Evolutionary conservation across 108 stramenopile genomes (phyloP).

Genomic region (Fragilaria crotonensis): DNA sequence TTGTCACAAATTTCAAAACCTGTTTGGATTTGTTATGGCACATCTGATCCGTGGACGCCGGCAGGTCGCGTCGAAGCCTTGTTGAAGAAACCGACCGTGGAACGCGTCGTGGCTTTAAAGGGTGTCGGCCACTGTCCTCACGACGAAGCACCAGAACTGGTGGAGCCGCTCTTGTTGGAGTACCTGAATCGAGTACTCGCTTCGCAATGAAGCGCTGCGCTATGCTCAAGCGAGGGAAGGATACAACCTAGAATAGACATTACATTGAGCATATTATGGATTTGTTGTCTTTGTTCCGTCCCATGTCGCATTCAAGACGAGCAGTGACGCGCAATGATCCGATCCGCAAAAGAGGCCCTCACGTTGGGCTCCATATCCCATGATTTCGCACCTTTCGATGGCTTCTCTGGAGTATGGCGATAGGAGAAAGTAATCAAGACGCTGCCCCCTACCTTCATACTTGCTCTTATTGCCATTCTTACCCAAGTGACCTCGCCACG

Average conservation of each 20-base stretch:
- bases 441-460: constrained; percentile 33
- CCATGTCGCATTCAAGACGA: constrained; percentile 1
- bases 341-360: constrained; percentile 36
- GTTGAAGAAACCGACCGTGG: constrained; percentile 39
- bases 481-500: constrained; percentile 28
- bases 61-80: constrained; percentile 63
- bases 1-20: constrained; percentile 42
- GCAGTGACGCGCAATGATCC: constrained; percentile 25
- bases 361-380: constrained; percentile 20
- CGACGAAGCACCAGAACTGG: constrained; percentile 89
- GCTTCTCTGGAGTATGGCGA: background rate
- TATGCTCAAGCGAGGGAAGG: too few species aligned
- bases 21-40: constrained; percentile 86
- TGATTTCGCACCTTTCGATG: constrained; percentile 21
- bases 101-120: constrained; percentile 63
- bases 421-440: constrained; percentile 34
- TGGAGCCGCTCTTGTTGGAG: constrained; percentile 76
- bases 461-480: background rate
- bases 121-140: constrained; percentile 95
- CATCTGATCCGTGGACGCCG: constrained; percentile 92
- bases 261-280: background rate
- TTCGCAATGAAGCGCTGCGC: too few species aligned
- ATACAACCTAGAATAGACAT: background rate
- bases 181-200: constrained; percentile 49
- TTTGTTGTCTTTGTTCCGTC: background rate